phyloP scores from a whole-genome alignment of 1,284 basidiomycete species.

The Moniliella sp. region DNA sequence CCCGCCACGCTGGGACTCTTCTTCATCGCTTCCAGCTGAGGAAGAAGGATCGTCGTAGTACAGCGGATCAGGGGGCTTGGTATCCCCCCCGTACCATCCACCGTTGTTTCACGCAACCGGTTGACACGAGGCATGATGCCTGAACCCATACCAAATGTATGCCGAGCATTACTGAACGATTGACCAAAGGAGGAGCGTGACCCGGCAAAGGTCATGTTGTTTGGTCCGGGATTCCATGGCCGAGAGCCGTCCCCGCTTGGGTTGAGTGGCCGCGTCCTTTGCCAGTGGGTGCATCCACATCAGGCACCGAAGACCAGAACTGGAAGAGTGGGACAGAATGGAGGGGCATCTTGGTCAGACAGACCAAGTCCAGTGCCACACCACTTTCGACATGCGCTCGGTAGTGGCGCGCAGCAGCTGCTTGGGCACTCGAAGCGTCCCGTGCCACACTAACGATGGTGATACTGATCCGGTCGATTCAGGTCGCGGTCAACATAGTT shows the following conservation, averaged over 20 bases:
- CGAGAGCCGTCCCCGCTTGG: no score
- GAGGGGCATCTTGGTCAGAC: constrained; percentile 71
- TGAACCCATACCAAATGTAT: no score
- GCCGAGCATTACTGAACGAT: background rate
- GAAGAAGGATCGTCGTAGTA: constrained; percentile 15
- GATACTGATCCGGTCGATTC: constrained; percentile 68
- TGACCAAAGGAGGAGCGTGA: background rate
- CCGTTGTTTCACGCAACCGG: no score
- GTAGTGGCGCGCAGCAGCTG: constrained; percentile 73
- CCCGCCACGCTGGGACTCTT: constrained; percentile 2
- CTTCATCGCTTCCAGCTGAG: constrained; percentile 6
- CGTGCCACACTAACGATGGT: constrained; percentile 80
- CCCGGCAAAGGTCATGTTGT: no score
- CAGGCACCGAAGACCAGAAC: constrained; percentile 10
- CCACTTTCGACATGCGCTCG: constrained; percentile 87
- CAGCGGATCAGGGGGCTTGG: constrained; percentile 21
- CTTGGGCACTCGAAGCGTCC: constrained; percentile 78
- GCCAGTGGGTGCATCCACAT: no score
- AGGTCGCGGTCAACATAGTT: constrained; percentile 90
- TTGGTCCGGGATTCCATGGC: no score
- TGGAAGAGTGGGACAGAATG: constrained; percentile 47
- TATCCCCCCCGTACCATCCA: no score
- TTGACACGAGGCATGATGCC: no score
- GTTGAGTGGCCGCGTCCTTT: background rate
- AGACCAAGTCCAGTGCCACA: constrained; percentile 67